phyloP scores from a whole-genome alignment of 257 asterid genomes.

The Avicennia marina region DNA sequence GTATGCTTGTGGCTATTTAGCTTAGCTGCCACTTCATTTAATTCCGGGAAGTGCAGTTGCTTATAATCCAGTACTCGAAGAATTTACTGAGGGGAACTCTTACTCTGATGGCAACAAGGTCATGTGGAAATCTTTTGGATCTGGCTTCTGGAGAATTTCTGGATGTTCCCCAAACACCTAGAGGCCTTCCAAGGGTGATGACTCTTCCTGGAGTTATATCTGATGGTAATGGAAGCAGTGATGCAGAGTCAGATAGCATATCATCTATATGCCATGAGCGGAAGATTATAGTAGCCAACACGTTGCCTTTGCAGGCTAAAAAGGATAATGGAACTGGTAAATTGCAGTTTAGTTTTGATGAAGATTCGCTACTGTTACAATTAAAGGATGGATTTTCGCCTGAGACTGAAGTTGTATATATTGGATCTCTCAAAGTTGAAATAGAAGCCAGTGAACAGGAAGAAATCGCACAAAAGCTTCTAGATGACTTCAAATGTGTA shows the following conservation, averaged over 20 bases:
- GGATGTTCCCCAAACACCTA: conserved; percentile 47
- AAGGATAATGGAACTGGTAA: conserved; percentile 38
- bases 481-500: conserved; percentile 57
- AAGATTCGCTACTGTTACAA: conserved; percentile 62
- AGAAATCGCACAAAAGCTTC: conserved; percentile 56
- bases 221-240: conserved; percentile 37
- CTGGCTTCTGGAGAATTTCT: conserved; percentile 36
- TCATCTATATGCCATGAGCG: conserved; percentile 38
- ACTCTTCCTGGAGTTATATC: conserved; percentile 49
- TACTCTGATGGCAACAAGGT: conserved; percentile 46
- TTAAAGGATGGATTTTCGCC: conserved; percentile 62
- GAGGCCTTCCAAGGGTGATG: conserved; percentile 55
- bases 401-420: conserved; percentile 55
- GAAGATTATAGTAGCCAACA: conserved; percentile 53
- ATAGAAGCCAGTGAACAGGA: conserved; percentile 65
- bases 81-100: too few species aligned
- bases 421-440: conserved; percentile 62
- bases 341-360: conserved; percentile 79
- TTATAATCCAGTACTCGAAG: too few species aligned
- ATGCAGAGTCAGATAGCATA: conserved; percentile 44
- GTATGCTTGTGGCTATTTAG: too few species aligned
- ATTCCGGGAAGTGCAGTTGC: too few species aligned
- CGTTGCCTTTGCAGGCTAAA: conserved; percentile 53
- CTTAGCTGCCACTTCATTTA: too few species aligned
- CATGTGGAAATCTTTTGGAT: conserved; percentile 41